Evolutionary conservation across 2,329 filamentous ascomycete genomes (phyloP).

Genomic region (Phoma sp.): DNA sequence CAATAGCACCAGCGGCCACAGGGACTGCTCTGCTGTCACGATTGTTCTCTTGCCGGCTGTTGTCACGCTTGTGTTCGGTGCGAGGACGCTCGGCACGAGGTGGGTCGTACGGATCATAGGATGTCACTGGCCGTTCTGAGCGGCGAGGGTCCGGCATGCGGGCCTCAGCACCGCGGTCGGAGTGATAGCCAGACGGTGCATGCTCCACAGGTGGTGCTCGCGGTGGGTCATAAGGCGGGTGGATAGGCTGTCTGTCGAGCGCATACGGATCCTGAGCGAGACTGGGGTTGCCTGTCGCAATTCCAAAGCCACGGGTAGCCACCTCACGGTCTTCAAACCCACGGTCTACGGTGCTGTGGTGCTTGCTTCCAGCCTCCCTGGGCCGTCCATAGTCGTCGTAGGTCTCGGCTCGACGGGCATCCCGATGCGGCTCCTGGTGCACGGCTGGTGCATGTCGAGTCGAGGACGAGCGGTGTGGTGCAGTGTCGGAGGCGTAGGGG

Average conservation of each 20-base stretch:
- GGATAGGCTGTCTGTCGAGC: slow-evolving; percentile 48
- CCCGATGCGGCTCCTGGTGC: slow-evolving; percentile 57
- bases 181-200: slow-evolving; percentile 15
- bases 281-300: slow-evolving; percentile 36
- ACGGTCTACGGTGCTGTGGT: slow-evolving; percentile 39
- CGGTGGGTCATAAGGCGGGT: slow-evolving; percentile 25
- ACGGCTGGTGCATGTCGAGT: slow-evolving; percentile 53
- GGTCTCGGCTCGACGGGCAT: slow-evolving; percentile 49
- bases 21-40: slow-evolving; percentile 32
- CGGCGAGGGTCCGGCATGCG: slow-evolving; percentile 40
- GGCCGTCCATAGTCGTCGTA: slow-evolving; percentile 54
- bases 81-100: slow-evolving; percentile 28
- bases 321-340: slow-evolving; percentile 54
- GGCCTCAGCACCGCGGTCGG: slow-evolving; percentile 33
- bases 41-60: slow-evolving; percentile 31
- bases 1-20: slow-evolving; percentile 39
- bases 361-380: slow-evolving; percentile 50
- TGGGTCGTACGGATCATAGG: slow-evolving; percentile 38
- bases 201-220: slow-evolving; percentile 25
- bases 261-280: slow-evolving; percentile 43
- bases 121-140: slow-evolving; percentile 9
- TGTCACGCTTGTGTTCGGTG: slow-evolving; percentile 36
- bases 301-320: slow-evolving; percentile 57
- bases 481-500: slow-evolving; percentile 47
- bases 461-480: slow-evolving; percentile 47